These are phyloP conservation scores for Tulasnella sp. DNA, from an alignment of 768 basidiomycete species.

Conservation along the genomic window DNA sequence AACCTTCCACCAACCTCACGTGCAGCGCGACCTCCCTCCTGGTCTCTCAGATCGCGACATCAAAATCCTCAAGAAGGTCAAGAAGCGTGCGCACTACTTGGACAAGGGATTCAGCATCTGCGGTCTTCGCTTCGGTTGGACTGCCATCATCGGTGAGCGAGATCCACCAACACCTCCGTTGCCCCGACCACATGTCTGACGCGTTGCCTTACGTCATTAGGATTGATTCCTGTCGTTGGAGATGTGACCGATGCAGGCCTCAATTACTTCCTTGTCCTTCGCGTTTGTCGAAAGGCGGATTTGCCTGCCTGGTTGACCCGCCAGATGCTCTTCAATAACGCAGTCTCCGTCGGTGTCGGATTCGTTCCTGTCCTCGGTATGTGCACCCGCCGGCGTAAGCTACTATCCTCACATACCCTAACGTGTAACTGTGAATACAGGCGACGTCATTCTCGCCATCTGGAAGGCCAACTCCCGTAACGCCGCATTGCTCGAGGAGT, in stretches of 20 bases:
- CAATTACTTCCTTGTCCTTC: slow-evolving; percentile 72
- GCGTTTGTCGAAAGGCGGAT: slow-evolving; percentile 71
- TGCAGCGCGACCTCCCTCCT: slow-evolving; percentile 62
- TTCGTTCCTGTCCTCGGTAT: slow-evolving; percentile 37
- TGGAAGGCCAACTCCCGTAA: slow-evolving; percentile 91
- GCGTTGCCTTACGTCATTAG: slow-evolving; percentile 33
- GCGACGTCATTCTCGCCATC: slow-evolving; percentile 69
- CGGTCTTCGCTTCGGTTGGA: slow-evolving; percentile 82
- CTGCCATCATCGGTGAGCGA: slow-evolving; percentile 60
- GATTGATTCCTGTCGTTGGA: slow-evolving; percentile 65
- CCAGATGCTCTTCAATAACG: slow-evolving; percentile 75
- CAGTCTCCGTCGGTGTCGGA: slow-evolving; percentile 61
- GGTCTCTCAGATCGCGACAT: slow-evolving; percentile 74
- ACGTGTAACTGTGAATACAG: slow-evolving; percentile 38
- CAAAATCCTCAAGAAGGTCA: slow-evolving; percentile 67
- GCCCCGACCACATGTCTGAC: neutral
- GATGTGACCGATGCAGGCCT: slow-evolving; percentile 59
- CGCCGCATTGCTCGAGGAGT: slow-evolving; percentile 80
- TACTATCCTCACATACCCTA: neutral
- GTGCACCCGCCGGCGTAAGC: neutral
- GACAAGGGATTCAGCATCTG: slow-evolving; percentile 81
- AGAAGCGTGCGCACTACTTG: slow-evolving; percentile 54
- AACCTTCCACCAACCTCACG: neutral
- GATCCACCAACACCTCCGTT: neutral
- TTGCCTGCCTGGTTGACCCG: slow-evolving; percentile 60